phyloP scores from a whole-genome alignment of 2,329 filamentous ascomycete genomes.

The Aureobasidium vineae region DNA sequence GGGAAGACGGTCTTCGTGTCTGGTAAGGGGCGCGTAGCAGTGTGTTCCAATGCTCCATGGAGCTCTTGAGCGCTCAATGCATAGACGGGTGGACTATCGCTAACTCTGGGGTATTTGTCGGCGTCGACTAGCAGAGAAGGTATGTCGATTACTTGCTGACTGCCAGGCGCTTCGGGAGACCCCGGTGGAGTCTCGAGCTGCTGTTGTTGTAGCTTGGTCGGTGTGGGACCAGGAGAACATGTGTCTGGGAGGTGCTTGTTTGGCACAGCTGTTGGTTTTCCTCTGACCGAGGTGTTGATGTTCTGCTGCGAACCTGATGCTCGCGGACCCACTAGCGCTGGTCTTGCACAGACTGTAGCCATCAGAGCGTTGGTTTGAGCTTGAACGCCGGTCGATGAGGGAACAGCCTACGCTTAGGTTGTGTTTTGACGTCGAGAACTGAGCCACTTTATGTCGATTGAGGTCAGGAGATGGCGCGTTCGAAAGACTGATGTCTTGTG shows the following conservation, averaged over 20 bases:
- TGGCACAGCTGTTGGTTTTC: constrained; percentile 63
- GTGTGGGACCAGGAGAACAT: constrained; percentile 72
- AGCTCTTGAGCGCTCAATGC: constrained; percentile 68
- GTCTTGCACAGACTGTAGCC: constrained; percentile 46
- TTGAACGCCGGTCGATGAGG: not conserved
- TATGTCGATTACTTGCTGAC: constrained; percentile 54
- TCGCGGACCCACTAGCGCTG: constrained; percentile 39
- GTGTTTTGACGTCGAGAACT: not conserved
- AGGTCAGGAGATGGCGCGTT: constrained; percentile 2
- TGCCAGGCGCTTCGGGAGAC: constrained; percentile 58
- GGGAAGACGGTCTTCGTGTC: constrained; percentile 86
- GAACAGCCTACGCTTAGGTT: not conserved
- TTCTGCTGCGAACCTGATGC: constrained; percentile 55
- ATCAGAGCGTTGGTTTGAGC: constrained; percentile 33
- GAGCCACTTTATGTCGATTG: not conserved
- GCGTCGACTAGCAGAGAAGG: constrained; percentile 75
- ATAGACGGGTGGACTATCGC: constrained; percentile 62
- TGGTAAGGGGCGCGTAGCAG: constrained; percentile 76
- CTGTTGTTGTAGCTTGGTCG: constrained; percentile 49
- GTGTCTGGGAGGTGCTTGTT: constrained; percentile 83
- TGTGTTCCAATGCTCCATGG: constrained; percentile 70
- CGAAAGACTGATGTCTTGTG: not conserved
- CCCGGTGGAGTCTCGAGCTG: constrained; percentile 41
- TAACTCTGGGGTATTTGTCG: constrained; percentile 58
- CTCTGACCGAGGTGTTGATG: constrained; percentile 57